Evolutionary conservation across 2,329 filamentous ascomycete species (phyloP), one percentile per base, ranked within the genome.

Genomic region (Talaromyces piceae): DNA sequence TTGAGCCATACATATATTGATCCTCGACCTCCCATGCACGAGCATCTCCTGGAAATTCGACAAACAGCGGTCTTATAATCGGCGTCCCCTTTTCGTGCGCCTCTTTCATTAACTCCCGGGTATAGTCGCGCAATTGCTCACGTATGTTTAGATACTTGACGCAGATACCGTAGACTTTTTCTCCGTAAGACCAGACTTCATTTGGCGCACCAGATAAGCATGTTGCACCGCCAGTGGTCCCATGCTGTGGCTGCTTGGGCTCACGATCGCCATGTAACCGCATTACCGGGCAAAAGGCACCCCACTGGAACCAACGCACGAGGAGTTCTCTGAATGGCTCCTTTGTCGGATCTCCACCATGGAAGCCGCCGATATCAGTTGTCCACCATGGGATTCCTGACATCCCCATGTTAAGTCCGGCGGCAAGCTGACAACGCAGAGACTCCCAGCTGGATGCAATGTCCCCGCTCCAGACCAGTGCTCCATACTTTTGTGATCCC

Each of bases 301-400:
- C 82, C 81, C 82, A 86, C 58, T 86, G 82, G 63, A 86, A 86
- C 83, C 83, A 86, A 2, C 83, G 69, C 1, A 81, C 77, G 52
- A 86, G 80, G 0, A 86, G 66, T 59, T 86, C 83, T 6, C 80
- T 72, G 64, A 86, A 86, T 0, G 59, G 69, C 1, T 69, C 65
- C 44, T 83, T 75, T 1, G 70, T 63, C 0, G 81, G 79, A 54
- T 82, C 73, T 0, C 83, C 83, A 4, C 82, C 82, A 58, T 86
- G 82, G 59, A 87, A 86, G 0, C 83, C 83, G 1, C 83, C 83
- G 48, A 86, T 86, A 57, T 86, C 83, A 0, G 82, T 86, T 0
- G 83, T 86, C 80, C 81, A 86, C 82, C 82, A 85, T 0, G 81
- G 76, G 8, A 86, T 73, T 0, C 83, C 83, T 0, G 80, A 73